Evolutionary conservation across 2,329 filamentous ascomycete species (phyloP).

Genomic region (Tolypocladium ophioglossoides): DNA sequence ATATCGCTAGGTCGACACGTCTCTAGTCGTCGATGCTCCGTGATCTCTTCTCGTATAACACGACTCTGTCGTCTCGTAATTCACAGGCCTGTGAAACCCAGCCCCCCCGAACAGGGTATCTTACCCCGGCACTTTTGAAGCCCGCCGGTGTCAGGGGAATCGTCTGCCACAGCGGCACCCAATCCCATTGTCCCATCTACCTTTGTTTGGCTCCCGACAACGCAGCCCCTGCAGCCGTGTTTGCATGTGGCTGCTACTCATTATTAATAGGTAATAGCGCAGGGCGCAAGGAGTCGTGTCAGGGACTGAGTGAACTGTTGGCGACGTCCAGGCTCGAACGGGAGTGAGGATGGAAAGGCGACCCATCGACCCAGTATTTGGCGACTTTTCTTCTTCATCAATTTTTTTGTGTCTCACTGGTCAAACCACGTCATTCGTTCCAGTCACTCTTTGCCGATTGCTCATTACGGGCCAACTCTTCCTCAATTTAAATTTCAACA

Average conservation of each 20-base stretch:
- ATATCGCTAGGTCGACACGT: no score
- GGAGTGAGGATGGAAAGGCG: background rate
- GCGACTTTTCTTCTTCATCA: background rate
- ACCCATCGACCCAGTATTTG: background rate
- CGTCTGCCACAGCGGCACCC: background rate
- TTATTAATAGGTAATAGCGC: background rate
- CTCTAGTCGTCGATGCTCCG: background rate
- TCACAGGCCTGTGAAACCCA: background rate
- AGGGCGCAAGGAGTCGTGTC: background rate
- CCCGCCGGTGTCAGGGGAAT: background rate
- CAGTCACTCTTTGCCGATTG: background rate
- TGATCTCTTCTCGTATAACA: background rate
- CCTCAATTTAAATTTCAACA: background rate
- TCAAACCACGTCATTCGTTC: background rate
- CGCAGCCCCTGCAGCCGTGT: background rate
- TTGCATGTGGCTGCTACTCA: no score
- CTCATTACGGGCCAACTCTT: background rate
- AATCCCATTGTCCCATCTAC: background rate
- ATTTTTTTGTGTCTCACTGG: background rate
- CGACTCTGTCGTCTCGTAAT: background rate
- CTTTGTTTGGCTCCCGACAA: background rate
- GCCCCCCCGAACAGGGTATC: background rate
- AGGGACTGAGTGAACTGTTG: background rate
- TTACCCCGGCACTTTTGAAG: background rate
- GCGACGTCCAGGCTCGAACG: background rate